Evolutionary conservation across 2,329 filamentous ascomycete genomes (phyloP).

Genomic region (Tolypocladium inflatum): DNA sequence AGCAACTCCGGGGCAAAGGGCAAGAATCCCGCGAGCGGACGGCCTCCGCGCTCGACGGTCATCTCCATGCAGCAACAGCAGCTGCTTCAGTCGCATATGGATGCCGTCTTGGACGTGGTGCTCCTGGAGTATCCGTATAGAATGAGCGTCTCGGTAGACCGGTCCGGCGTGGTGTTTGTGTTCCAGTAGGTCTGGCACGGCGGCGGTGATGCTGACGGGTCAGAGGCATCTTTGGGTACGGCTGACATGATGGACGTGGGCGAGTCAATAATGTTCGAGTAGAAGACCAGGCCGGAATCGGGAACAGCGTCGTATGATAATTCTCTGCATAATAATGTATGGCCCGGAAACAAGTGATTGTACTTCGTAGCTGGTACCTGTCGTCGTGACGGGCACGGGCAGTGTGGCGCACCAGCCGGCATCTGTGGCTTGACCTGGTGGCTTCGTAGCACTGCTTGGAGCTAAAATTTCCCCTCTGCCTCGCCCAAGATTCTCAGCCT

Average conservation of each 20-base stretch:
- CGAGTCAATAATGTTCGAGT: not conserved
- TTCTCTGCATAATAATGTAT: not conserved
- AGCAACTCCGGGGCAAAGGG: constrained; percentile 13
- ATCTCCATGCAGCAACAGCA: constrained; percentile 84
- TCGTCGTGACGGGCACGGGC: too few species aligned
- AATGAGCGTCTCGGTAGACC: constrained; percentile 86
- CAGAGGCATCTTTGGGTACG: not conserved
- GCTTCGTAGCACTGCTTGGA: not conserved
- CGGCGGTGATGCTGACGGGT: not conserved
- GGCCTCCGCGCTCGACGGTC: constrained; percentile 66
- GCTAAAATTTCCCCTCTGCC: constrained; percentile 22
- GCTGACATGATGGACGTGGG: not conserved
- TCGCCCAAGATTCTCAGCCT: constrained; percentile 20
- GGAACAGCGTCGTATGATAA: not conserved
- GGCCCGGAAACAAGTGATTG: not conserved
- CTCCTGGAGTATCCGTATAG: constrained; percentile 81
- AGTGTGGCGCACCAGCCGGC: not conserved
- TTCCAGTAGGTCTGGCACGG: constrained; percentile 38
- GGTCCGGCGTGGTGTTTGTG: constrained; percentile 82
- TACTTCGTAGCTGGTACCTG: too few species aligned
- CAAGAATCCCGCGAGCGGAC: constrained; percentile 16
- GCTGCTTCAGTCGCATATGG: constrained; percentile 75
- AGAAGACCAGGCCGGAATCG: not conserved
- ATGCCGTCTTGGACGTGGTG: constrained; percentile 81
- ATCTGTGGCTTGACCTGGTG: not conserved